Percentiles rank a stretch among this genome's conserved stretches.
Evolutionary conservation across 2,329 filamentous ascomycete genomes (phyloP).

Genomic region (Trichoderma pleuroti): DNA sequence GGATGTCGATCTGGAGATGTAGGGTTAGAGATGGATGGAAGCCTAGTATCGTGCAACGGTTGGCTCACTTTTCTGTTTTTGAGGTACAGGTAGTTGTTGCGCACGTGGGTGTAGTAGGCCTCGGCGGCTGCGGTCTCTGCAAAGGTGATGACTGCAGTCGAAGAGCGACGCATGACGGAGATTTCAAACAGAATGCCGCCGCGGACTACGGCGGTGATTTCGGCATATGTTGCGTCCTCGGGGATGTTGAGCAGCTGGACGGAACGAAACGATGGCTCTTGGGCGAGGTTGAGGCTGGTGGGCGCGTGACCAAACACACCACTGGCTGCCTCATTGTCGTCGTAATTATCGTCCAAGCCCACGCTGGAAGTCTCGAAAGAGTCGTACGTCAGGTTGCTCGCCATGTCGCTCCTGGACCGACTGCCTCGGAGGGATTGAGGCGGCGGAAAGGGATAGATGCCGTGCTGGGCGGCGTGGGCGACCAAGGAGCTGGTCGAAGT

Average conservation of each 20-base stretch:
- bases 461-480: neutral
- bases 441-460: neutral
- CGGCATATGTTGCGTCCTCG: conserved; percentile 58
- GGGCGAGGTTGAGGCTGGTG: neutral
- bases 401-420: neutral
- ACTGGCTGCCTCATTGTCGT: neutral
- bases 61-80: conserved; percentile 60
- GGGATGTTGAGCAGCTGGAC: conserved; percentile 61
- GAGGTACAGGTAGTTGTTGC: conserved; percentile 64
- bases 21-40: neutral
- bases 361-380: neutral
- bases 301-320: neutral
- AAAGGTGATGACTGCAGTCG: conserved; percentile 66
- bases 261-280: conserved; percentile 41
- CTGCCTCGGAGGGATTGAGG: neutral
- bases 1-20: conserved; percentile 57
- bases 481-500: neutral
- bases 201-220: conserved; percentile 61
- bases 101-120: conserved; percentile 62
- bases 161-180: conserved; percentile 57
- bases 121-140: conserved; percentile 59
- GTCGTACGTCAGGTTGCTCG: neutral
- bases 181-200: conserved; percentile 70
- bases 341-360: neutral
- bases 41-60: neutral